A percentile compares a stretch with the other conserved stretches of the same genome.
Conservation (phyloP, 2,329 filamentous ascomycete genomes). For the Alternaria incomplexa region DNA sequence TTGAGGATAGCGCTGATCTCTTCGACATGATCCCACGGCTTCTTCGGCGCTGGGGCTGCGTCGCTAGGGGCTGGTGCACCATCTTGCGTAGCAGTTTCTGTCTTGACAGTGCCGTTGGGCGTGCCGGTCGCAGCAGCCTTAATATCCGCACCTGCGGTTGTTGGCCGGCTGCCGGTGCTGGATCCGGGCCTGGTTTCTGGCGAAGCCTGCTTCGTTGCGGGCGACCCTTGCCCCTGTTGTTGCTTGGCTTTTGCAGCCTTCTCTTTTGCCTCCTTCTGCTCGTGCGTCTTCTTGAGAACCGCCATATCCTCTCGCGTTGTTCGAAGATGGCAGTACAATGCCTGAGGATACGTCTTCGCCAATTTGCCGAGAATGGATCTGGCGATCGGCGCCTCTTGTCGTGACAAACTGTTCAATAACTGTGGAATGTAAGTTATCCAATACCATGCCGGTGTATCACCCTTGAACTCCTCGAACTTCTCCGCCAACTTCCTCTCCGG, state of each 20-base stretch:
- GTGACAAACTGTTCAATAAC: slow-evolving; percentile 85
- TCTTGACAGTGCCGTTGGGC: slow-evolving; percentile 47
- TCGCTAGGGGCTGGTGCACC: slow-evolving; percentile 26
- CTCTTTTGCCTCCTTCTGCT: slow-evolving; percentile 64
- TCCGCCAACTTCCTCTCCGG: slow-evolving; percentile 79
- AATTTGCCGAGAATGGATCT: slow-evolving; percentile 89
- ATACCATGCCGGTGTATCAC: slow-evolving; percentile 97
- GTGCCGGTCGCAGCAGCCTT: slow-evolving; percentile 62
- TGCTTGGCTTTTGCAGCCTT: slow-evolving; percentile 65
- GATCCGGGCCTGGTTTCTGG: slow-evolving; percentile 43
- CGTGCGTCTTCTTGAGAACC: slow-evolving; percentile 87
- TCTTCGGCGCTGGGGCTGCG: slow-evolving; percentile 59
- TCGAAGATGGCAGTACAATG: slow-evolving; percentile 92
- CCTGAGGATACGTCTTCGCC: slow-evolving; percentile 91
- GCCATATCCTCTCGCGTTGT: slow-evolving; percentile 95
- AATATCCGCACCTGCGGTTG: slow-evolving; percentile 45
- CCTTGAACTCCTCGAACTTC: slow-evolving; percentile 95
- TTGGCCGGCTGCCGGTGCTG: slow-evolving; percentile 35
- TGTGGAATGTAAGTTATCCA: slow-evolving; percentile 99
- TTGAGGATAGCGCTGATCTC: slow-evolving; percentile 95
- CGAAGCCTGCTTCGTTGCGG: slow-evolving; percentile 46
- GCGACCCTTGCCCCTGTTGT: slow-evolving; percentile 56
- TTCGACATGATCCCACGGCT: slow-evolving; percentile 95
- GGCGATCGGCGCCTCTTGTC: slow-evolving; percentile 88
- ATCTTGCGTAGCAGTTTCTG: slow-evolving; percentile 44